Percentiles rank a stretch among this genome's conserved stretches.
Conservation (phyloP, 1,284 basidiomycete species). For the Leucoagaricus sp. region DNA sequence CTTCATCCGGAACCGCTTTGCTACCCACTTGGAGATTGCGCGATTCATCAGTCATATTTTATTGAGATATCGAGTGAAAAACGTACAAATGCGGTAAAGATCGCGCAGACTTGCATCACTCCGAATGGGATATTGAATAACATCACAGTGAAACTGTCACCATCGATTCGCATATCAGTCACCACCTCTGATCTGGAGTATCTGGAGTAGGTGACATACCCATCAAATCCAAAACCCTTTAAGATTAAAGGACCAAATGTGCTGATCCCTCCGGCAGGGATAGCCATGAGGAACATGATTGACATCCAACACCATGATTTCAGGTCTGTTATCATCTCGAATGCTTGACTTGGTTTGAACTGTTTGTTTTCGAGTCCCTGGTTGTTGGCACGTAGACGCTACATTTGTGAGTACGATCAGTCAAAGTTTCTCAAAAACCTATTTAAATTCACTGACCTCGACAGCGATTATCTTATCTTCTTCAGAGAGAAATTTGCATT, state of each 20-base stretch:
- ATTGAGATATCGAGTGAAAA: neutral
- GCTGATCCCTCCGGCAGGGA: slow-evolving; percentile 25
- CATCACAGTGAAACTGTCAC: slow-evolving; percentile 29
- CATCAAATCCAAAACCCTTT: slow-evolving; percentile 29
- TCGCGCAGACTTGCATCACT: slow-evolving; percentile 23
- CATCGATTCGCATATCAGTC: neutral
- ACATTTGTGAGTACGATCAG: neutral
- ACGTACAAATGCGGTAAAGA: slow-evolving; percentile 27
- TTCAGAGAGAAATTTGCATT: slow-evolving; percentile 27
- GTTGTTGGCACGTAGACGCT: slow-evolving; percentile 33
- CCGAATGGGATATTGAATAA: slow-evolving; percentile 31
- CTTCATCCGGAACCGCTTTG: slow-evolving; percentile 25
- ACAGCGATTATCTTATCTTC: slow-evolving; percentile 30
- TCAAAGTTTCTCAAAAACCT: no score
- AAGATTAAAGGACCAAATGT: slow-evolving; percentile 31
- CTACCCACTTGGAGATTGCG: slow-evolving; percentile 24
- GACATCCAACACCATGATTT: slow-evolving; percentile 35
- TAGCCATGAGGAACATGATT: slow-evolving; percentile 21
- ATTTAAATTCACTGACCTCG: no score
- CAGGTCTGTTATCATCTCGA: slow-evolving; percentile 30
- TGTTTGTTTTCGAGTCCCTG: slow-evolving; percentile 31
- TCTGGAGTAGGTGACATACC: slow-evolving; percentile 17
- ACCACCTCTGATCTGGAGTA: no score
- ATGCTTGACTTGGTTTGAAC: slow-evolving; percentile 28
- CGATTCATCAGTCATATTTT: neutral